Evolutionary conservation across 352 stramenopile species (phyloP).

Genomic region (Pythium biforme): DNA sequence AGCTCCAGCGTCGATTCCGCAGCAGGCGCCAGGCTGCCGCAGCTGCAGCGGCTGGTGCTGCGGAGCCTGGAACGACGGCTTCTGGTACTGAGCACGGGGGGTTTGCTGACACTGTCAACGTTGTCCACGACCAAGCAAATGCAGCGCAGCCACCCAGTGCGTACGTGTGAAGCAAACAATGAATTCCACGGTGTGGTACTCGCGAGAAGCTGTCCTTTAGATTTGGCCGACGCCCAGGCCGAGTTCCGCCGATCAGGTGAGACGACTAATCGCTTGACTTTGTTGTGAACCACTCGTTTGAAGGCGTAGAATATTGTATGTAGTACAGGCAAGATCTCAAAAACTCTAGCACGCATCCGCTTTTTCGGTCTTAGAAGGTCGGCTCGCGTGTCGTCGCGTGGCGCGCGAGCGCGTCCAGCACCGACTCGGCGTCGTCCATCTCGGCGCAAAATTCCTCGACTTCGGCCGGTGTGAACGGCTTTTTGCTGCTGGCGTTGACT

Average conservation of each 20-base stretch:
- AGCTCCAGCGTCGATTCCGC: conserved; percentile 73
- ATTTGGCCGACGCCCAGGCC: no score
- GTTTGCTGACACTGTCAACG: background rate
- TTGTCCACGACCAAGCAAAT: background rate
- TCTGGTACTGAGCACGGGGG: background rate
- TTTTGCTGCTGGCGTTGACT: conserved; percentile 14
- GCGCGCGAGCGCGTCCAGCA: no score
- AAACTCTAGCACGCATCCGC: no score
- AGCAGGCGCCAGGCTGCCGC: conserved; percentile 14
- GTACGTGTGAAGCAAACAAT: background rate
- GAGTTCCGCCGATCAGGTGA: no score
- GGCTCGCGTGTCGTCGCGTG: no score
- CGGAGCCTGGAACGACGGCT: background rate
- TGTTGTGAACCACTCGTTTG: no score
- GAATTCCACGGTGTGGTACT: no score
- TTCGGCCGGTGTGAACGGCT: conserved; percentile 30
- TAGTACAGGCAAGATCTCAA: no score
- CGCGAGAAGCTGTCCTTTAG: no score
- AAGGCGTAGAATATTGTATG: no score
- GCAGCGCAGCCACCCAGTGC: background rate
- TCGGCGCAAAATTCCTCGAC: conserved; percentile 41
- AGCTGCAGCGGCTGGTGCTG: background rate
- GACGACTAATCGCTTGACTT: no score
- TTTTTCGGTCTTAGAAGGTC: no score
- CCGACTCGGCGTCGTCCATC: conserved; percentile 19